A percentile compares a stretch with the other conserved stretches of the same genome.
phyloP scores from a whole-genome alignment of 2,329 filamentous ascomycete genomes.

The Plenodomus biglobosus region DNA sequence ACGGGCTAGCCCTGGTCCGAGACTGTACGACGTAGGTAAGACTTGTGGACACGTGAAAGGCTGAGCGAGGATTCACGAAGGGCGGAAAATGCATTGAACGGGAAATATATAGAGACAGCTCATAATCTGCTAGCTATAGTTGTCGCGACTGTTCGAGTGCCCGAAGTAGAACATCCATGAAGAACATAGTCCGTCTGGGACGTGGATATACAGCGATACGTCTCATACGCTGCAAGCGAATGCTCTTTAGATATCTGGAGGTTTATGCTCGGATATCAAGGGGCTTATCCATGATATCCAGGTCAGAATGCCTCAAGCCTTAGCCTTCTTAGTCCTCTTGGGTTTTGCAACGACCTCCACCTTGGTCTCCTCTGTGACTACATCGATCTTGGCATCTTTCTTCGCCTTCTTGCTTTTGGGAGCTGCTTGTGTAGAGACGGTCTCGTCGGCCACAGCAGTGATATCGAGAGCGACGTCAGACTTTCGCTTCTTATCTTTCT shows the following conservation, averaged over 20 bases:
- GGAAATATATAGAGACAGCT: no score
- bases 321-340: conserved; percentile 30
- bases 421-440: conserved; percentile 6
- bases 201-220: background rate
- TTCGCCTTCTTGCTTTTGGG: conserved; percentile 28
- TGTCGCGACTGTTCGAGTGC: no score
- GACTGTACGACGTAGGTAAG: no score
- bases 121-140: no score
- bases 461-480: conserved; percentile 19
- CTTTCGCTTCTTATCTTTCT: conserved; percentile 27
- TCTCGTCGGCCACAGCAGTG: conserved; percentile 10
- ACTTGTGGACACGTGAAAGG: no score
- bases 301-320: conserved; percentile 13
- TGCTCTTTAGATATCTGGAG: no score
- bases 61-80: no score
- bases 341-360: conserved; percentile 13
- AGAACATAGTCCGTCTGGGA: no score
- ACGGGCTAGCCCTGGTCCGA: no score
- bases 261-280: background rate
- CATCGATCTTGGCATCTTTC: conserved; percentile 19
- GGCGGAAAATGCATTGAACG: no score
- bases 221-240: no score
- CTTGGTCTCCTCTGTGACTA: conserved; percentile 13
- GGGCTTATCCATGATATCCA: background rate
- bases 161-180: no score